A percentile compares a stretch with the other conserved stretches of the same genome.
phyloP scores from a whole-genome alignment of 306 rosid genomes.

The Cicer chorassanicum region DNA sequence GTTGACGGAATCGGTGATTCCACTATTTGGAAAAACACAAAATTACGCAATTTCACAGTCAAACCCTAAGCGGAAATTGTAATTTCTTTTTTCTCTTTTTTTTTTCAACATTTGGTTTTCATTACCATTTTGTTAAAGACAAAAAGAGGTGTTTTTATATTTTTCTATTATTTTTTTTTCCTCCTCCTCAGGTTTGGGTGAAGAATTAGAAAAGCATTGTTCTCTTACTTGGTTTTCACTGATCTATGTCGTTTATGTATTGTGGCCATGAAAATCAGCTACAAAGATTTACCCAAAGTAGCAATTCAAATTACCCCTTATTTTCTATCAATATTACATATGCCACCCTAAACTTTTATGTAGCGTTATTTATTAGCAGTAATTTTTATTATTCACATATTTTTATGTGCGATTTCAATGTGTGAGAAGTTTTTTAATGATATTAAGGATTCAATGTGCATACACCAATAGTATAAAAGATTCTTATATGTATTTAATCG shows the following conservation, averaged over 20 bases:
- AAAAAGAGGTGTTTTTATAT: conserved; percentile 23
- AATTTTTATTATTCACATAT: too few species aligned
- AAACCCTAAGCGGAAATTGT: conserved; percentile 57
- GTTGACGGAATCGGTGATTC: conserved; percentile 70
- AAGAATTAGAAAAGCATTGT: conserved; percentile 27
- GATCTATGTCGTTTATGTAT: conserved; percentile 7
- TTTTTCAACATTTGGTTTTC: conserved; percentile 15
- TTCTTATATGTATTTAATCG: too few species aligned
- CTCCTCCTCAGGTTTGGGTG: conserved; percentile 23
- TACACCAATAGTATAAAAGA: too few species aligned
- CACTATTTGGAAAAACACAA: conserved; percentile 50
- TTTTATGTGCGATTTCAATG: too few species aligned
- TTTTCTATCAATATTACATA: conserved; percentile 16
- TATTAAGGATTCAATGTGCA: too few species aligned
- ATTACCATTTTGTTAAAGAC: conserved; percentile 1
- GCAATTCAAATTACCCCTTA: not conserved
- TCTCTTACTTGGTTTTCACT: conserved; percentile 30
- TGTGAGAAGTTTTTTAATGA: too few species aligned
- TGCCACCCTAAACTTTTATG: not conserved
- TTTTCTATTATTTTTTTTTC: not conserved
- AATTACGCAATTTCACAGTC: conserved; percentile 61
- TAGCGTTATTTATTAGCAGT: not conserved
- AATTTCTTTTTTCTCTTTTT: not conserved
- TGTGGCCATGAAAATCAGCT: conserved; percentile 17
- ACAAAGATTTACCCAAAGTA: not conserved